These are phyloP conservation scores for Pyrenochaeta sp. DNA, from an alignment of 2,329 filamentous ascomycete species.

Conservation along the genomic window DNA sequence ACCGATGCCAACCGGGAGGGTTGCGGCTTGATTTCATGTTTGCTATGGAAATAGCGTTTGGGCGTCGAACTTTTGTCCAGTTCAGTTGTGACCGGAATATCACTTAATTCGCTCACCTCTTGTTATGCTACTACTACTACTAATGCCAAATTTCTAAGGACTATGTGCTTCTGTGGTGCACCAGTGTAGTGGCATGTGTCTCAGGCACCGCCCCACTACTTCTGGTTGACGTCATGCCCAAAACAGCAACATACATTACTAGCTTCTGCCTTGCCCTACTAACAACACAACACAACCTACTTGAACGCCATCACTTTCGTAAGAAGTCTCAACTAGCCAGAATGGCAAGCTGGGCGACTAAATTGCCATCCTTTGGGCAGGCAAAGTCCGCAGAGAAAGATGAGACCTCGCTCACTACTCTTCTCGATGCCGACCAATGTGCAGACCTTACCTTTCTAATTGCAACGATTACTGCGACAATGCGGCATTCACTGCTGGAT, in stretches of 20 bases:
- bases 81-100: too few species aligned
- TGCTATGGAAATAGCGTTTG: too few species aligned
- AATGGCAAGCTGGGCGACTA: slow-evolving; percentile 43
- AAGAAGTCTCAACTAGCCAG: background rate
- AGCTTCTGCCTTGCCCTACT: background rate
- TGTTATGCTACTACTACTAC: background rate
- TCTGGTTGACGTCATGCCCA: slow-evolving; percentile 26
- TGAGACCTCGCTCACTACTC: slow-evolving; percentile 53
- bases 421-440: slow-evolving; percentile 56
- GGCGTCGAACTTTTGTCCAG: background rate
- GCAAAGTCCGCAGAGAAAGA: slow-evolving; percentile 39
- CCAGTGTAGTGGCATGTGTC: background rate
- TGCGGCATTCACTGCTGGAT: slow-evolving; percentile 56
- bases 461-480: slow-evolving; percentile 57
- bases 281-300: slow-evolving; percentile 1
- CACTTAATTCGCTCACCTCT: background rate
- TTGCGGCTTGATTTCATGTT: slow-evolving; percentile 14
- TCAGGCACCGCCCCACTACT: slow-evolving; percentile 16
- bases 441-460: slow-evolving; percentile 58
- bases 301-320: slow-evolving; percentile 1
- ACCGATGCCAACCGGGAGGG: slow-evolving; percentile 31
- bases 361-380: slow-evolving; percentile 46
- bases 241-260: slow-evolving; percentile 12
- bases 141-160: too few species aligned
- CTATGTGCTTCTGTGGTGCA: too few species aligned